Conservation (phyloP, 2,329 filamentous ascomycete genomes). For the Aspergillus chevalieri region DNA sequence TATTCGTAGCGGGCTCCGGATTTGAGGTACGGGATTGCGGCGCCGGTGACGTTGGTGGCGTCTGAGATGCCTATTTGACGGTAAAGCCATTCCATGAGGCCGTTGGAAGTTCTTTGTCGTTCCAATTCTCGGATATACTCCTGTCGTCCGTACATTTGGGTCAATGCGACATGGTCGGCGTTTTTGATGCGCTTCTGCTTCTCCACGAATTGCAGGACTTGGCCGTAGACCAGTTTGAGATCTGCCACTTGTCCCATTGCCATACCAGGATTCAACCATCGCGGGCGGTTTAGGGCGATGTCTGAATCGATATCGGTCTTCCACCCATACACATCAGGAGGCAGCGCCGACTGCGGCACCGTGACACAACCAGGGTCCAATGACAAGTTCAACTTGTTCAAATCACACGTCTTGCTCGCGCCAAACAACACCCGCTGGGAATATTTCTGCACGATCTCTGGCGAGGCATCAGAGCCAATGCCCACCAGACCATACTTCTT, state of each 20-base stretch:
- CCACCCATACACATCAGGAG: conserved; percentile 44
- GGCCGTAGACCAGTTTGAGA: conserved; percentile 42
- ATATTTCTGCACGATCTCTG: conserved; percentile 35
- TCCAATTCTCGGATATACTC: conserved; percentile 45
- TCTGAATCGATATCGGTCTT: conserved; percentile 36
- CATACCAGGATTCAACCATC: conserved; percentile 45
- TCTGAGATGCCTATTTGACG: conserved; percentile 32
- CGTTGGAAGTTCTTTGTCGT: conserved; percentile 27
- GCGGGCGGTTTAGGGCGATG: conserved; percentile 36
- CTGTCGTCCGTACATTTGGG: conserved; percentile 49
- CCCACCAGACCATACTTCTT: conserved; percentile 42
- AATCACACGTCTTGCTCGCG: conserved; percentile 49
- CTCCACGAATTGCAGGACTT: conserved; percentile 35
- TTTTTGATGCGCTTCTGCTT: conserved; percentile 23
- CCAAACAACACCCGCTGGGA: conserved; percentile 52
- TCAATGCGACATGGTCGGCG: conserved; percentile 44
- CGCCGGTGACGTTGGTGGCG: conserved; percentile 30
- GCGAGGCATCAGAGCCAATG: conserved; percentile 13
- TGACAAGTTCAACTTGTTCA: conserved; percentile 33
- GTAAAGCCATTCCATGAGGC: conserved; percentile 35
- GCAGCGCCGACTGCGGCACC: conserved; percentile 47
- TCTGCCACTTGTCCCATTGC: conserved; percentile 49
- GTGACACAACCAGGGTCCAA: conserved; percentile 48
- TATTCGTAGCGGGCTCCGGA: conserved; percentile 43
- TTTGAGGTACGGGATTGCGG: conserved; percentile 26